Evolutionary conservation across 2,329 filamentous ascomycete species (phyloP), one percentile per base, ranked within the genome.

Genomic region (Ophiostoma sp.): DNA sequence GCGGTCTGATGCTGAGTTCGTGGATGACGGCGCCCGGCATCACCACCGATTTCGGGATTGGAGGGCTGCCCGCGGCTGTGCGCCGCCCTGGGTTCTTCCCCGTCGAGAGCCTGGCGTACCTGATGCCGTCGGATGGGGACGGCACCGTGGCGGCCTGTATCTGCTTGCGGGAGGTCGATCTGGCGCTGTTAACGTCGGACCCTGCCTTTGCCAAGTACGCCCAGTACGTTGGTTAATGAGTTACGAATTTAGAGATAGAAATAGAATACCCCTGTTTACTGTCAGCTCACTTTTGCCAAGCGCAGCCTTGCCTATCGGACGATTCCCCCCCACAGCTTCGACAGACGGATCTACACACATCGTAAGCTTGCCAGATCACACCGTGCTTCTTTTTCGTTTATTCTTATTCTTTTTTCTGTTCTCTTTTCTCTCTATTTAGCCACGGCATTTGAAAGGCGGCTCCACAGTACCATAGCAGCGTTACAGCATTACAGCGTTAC

Each of bases 11-110:
- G 81, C 74, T 89, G 6, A 88, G 85, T 73, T 89, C 87, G 0
- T 90, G 87, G 87, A 82, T 83, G 0, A 85, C 86, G 70, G 77
- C 86, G 2, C 78, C 85, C 6, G 84, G 88, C 61, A 89, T 89
- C 72, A 80, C 81, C 0, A 75, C 84, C 1, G 83, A 66, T 5
- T 66, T 66, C 28, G 61, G 61, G 1, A 4, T 82, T 0, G 75
- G 89, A 2, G 87, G 87, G 22, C 85, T 87, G 0, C 82, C 82
- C 72, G 81, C 80, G 4, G 69, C 55, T 0, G 86, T 88, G 28
- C 79, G 86, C 0, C 79, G 87, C 66, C 87, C 87, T 3, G 73
- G 76, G 0, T 87, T 88, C 72, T 77, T 77, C 0, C 81, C 83
- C 0, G 75, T 84, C 3, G 86, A 88, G 77, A 80, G 85, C 1